Evolutionary conservation across 73 alveolate species (phyloP).

Genomic region (Paramecium sonneborni): DNA sequence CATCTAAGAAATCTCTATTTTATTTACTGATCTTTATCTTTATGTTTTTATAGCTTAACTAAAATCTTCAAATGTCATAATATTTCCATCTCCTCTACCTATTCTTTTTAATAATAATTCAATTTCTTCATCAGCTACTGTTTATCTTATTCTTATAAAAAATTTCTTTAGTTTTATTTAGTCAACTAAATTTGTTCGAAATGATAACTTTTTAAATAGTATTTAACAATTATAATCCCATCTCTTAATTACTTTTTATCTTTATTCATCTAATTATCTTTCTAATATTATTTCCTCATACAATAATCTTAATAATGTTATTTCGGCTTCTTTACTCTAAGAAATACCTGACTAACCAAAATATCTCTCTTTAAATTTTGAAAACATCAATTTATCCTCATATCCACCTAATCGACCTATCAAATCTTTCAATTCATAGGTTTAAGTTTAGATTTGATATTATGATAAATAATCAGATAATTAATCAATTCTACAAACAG

Average conservation of each 20-base stretch:
- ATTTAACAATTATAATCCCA: constrained; percentile 36
- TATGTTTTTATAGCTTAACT: constrained; percentile 2
- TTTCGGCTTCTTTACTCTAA: not conserved
- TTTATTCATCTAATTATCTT: constrained; percentile 27
- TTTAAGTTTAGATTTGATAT: not conserved
- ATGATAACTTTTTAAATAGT: not conserved
- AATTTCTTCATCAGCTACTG: not conserved
- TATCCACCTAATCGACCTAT: constrained; percentile 14
- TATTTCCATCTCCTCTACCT: not conserved
- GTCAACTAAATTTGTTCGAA: not conserved
- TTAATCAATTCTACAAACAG: not conserved
- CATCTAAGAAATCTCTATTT: not conserved
- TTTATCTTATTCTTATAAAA: not conserved
- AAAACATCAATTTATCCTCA: not conserved
- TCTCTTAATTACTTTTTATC: constrained; percentile 1
- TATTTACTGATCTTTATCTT: not conserved
- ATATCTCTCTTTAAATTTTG: not conserved
- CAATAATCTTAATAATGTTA: not conserved
- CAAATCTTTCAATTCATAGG: not conserved
- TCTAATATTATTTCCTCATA: constrained; percentile 32
- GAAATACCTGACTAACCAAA: not conserved
- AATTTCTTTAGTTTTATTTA: not conserved
- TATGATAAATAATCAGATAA: not conserved
- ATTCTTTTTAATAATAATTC: not conserved
- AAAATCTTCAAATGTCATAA: not conserved